These are phyloP conservation scores for Hyaloscypha hepaticicola DNA, from an alignment of 495 filamentous ascomycete genomes.

Conservation along the genomic window DNA sequence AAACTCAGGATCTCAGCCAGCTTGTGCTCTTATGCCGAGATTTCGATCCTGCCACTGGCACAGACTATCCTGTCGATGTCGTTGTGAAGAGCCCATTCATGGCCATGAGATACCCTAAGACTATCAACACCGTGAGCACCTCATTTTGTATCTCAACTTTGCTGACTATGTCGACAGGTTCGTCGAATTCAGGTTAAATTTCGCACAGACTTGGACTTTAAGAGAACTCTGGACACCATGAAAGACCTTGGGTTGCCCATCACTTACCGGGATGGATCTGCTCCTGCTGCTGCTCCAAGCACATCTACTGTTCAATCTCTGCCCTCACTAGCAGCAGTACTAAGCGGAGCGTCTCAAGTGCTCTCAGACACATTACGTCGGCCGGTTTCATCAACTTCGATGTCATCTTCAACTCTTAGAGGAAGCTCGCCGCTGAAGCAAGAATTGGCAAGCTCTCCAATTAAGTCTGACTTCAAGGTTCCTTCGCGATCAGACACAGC, in stretches of 20 bases:
- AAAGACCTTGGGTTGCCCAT: conserved; percentile 35
- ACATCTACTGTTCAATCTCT: conserved; percentile 11
- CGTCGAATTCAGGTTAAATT: conserved; percentile 49
- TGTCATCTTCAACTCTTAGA: neutral
- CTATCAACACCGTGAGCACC: conserved; percentile 25
- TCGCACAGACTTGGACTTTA: conserved; percentile 36
- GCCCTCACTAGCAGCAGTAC: neutral
- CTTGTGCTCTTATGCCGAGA: conserved; percentile 14
- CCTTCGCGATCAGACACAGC: conserved; percentile 13
- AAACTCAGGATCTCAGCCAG: conserved; percentile 27
- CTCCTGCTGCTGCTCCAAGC: neutral
- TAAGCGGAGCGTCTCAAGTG: neutral
- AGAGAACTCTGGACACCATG: conserved; percentile 33
- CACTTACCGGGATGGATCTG: conserved; percentile 1
- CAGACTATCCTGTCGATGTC: conserved; percentile 31
- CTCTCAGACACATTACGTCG: neutral
- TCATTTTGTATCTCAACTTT: neutral
- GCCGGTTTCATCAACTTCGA: neutral
- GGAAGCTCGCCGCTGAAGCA: too few relatives aligned
- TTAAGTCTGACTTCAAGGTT: conserved; percentile 24
- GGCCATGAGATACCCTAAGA: conserved; percentile 36
- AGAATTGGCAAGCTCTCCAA: neutral
- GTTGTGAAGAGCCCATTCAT: conserved; percentile 35
- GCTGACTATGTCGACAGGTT: conserved; percentile 32
- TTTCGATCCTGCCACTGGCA: conserved; percentile 23